A percentile compares a stretch with the other conserved stretches of the same genome.
Conservation (phyloP, 345 rosid genomes). For the Hibiscus trionum region DNA sequence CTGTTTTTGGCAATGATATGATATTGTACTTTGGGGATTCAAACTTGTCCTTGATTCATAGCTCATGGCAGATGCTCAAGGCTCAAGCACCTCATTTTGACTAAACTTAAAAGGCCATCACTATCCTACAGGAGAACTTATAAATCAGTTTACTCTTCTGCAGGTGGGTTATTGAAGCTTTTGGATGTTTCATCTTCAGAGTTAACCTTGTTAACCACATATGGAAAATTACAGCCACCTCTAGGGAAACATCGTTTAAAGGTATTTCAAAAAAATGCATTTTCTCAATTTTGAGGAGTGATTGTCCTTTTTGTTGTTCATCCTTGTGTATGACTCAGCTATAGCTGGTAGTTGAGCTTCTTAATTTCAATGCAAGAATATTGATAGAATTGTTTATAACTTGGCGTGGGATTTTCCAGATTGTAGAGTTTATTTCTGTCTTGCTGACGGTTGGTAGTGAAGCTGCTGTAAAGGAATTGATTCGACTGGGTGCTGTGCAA, state of each 20-base stretch:
- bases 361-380: too few species aligned
- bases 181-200: conserved; percentile 63
- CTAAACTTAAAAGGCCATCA: neutral
- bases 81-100: neutral
- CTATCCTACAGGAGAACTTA: neutral
- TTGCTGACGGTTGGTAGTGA: conserved; percentile 71
- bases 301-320: neutral
- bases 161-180: conserved; percentile 79
- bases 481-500: conserved; percentile 61
- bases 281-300: neutral
- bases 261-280: conserved; percentile 28
- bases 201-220: conserved; percentile 57
- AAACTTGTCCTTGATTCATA: neutral
- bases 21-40: neutral
- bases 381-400: neutral
- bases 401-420: conserved; percentile 35
- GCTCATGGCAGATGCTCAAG: neutral
- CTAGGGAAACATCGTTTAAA: conserved; percentile 88
- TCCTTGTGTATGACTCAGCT: neutral
- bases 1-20: neutral
- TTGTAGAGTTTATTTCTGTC: conserved; percentile 87
- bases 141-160: conserved; percentile 9
- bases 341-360: conserved; percentile 9
- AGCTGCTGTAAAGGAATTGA: conserved; percentile 79
- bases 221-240: conserved; percentile 91